These are phyloP conservation scores for Phytophthora sp. DNA, from an alignment of 352 stramenopile genomes.

Conservation along the genomic window DNA sequence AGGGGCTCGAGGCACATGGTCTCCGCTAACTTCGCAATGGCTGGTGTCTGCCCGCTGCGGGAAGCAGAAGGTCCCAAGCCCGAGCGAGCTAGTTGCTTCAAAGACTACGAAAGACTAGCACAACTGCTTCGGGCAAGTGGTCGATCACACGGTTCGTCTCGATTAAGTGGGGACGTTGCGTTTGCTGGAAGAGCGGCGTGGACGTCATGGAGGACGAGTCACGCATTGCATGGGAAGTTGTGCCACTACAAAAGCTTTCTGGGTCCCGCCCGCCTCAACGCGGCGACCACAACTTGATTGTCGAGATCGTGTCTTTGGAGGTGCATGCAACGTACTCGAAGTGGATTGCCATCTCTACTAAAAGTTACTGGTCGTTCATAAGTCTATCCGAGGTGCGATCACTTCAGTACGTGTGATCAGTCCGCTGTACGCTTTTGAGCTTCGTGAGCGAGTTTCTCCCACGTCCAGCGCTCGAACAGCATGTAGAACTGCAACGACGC, in stretches of 20 bases:
- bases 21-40: neutral
- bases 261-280: too few species aligned
- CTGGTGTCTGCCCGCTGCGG: too few species aligned
- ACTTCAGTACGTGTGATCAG: conserved; percentile 6
- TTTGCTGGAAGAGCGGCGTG: too few species aligned
- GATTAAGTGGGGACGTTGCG: too few species aligned
- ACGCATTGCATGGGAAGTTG: too few species aligned
- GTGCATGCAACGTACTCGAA: neutral
- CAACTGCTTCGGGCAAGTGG: too few species aligned
- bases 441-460: conserved; percentile 42
- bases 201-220: too few species aligned
- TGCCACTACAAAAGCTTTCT: too few species aligned
- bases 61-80: too few species aligned
- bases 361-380: conserved; percentile 1
- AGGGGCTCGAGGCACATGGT: neutral
- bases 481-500: conserved; percentile 41
- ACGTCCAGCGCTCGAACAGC: conserved; percentile 44
- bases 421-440: conserved; percentile 46
- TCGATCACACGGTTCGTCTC: too few species aligned
- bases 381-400: conserved; percentile 1
- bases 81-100: too few species aligned
- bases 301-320: neutral
- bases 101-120: neutral
- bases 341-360: neutral
- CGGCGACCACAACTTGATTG: too few species aligned